These are phyloP conservation scores for Hyphopichia khmerensis DNA, from an alignment of 1,139 yeast species.

Conservation along the genomic window DNA sequence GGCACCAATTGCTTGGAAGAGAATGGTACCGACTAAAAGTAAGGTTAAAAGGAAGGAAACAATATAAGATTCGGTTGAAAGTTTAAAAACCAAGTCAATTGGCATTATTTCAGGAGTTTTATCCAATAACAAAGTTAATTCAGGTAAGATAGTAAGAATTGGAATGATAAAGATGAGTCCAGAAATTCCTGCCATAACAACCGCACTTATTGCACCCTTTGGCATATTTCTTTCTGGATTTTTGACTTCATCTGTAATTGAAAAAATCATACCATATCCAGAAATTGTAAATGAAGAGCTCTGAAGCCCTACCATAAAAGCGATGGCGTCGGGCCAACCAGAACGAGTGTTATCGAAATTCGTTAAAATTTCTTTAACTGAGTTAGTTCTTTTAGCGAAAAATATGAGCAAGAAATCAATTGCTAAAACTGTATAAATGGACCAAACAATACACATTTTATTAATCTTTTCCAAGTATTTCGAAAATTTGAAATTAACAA, in stretches of 20 bases:
- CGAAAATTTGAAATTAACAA: conserved; percentile 61
- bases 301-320: conserved; percentile 73
- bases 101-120: conserved; percentile 66
- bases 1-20: conserved; percentile 78
- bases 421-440: conserved; percentile 66
- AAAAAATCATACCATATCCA: conserved; percentile 80
- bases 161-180: conserved; percentile 76
- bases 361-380: conserved; percentile 60
- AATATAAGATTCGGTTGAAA: conserved; percentile 65
- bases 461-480: conserved; percentile 61
- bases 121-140: conserved; percentile 53
- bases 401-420: conserved; percentile 62
- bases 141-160: conserved; percentile 68
- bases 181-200: conserved; percentile 59
- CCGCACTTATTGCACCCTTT: conserved; percentile 69
- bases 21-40: conserved; percentile 66
- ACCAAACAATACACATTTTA: conserved; percentile 69
- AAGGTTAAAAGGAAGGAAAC: conserved; percentile 67
- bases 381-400: conserved; percentile 61
- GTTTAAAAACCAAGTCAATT: conserved; percentile 63
- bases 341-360: conserved; percentile 68
- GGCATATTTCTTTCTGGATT: conserved; percentile 76
- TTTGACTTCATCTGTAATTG: conserved; percentile 80
- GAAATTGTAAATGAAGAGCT: conserved; percentile 77
- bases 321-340: conserved; percentile 68